Evolutionary conservation across 148 eudicot genomes (phyloP), one percentile per base, ranked within the genome.

Genomic region (Vaccinium myrtillus): DNA sequence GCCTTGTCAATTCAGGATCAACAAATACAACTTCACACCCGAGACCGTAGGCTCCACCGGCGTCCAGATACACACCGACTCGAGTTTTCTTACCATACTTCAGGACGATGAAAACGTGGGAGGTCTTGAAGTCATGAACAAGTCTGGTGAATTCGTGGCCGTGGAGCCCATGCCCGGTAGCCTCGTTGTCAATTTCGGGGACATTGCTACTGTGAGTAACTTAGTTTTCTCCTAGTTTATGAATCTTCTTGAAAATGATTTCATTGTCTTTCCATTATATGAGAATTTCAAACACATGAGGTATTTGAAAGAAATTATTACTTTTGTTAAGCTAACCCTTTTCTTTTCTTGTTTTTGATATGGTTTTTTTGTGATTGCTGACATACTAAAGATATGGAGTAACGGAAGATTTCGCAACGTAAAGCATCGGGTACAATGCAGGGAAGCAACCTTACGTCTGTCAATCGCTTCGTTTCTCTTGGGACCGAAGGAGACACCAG

Each of bases 101-200:
- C 95, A 93, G 80, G 98, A 95, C 46, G 98, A 95, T 81, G 96
- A 95, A 80, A 83, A 83, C 46, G 87, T 93, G 1, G 92, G 96
- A 6, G 98, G 98, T 15, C 95, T 95, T 56, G 94, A 95, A 88
- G 94, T 95, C 0, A 90, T 93, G 94, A 84, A 87, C 76, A 87
- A 87, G 39, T 83, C 88, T 5, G 94, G 96, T 8, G 58, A 27
- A 49, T 95, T 88, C 75, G 79, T 88, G 55, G 87, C 91, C 5
- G 92, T 91, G 19, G 91, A 95, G 81, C 96, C 96, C 21, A 85
- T 81, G 48, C 93, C 94, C 0, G 95, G 93, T 2, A 87, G 94
- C 15, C 91, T 95, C 74, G 83, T 91, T 30, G 90, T 95, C 80
- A 93, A 92, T 85, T 91, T 93, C 19, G 95, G 98, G 21, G 98